Evolutionary conservation across 2,329 filamentous ascomycete genomes (phyloP), one percentile per base, ranked within the genome.

Genomic region (Colletotrichum australisinense): DNA sequence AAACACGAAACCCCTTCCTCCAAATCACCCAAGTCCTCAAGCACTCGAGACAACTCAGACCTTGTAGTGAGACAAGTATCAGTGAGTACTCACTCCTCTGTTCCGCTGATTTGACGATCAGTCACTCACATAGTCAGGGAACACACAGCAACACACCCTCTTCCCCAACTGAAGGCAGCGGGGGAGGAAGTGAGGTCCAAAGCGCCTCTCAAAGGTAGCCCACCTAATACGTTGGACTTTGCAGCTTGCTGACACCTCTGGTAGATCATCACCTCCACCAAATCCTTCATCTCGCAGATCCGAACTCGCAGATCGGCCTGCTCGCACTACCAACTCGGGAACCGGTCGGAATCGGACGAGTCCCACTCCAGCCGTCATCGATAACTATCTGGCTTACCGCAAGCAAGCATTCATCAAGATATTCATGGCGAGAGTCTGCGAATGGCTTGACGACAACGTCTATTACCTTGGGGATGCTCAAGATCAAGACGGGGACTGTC

Each of bases 31-130:
- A 62, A 60, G 42, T 60, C 64, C 58, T 72, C 64, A 64, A 58
- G 28, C 69, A 72, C 64, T 72, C 64, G 52, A 16, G 28, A 52
- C 58, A 28, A 22, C 26, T 35, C 32, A 56, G 32, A 30, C 14
- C 64, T 72, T 72, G 69, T 42, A 69, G 63, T 67, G 69, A 72
- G 63, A 67, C 69, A 72, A 67, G 49, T 46, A 53, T 46, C 57
- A 63, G 69, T 72, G 38, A 26, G 46, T 32, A 9, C 12, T 4
- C 2, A 24, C 12, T 28, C 24, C 38, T 6, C 16, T 9, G 1
- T 24, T 16, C 11, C 7, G 30, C n/a, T 32, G 5, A 3, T 32
- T 16, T 8, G 38, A 42, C 19, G 6, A n/a, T 2, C 42, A 46
- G 16, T 46, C 4, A 19, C 26, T 24, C 4, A 32, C 11, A 63